phyloP scores from a whole-genome alignment of 1,284 basidiomycete genomes.

The Ustilago vetiveriae region DNA sequence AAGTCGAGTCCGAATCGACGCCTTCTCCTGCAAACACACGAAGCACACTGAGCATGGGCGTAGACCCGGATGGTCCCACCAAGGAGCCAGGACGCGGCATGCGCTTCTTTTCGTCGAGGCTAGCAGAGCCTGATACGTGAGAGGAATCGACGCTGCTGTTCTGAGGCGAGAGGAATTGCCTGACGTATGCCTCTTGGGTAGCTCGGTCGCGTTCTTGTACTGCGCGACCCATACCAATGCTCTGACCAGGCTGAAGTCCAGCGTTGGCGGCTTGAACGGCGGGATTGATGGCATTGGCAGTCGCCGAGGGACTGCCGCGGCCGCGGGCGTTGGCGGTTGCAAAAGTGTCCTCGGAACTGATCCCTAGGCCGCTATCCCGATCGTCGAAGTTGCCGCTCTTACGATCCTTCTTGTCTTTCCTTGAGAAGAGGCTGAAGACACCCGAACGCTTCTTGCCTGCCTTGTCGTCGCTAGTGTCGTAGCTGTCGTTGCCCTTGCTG shows the following conservation, averaged over 20 bases:
- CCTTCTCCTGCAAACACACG: constrained; percentile 89
- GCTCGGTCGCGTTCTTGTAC: constrained; percentile 59
- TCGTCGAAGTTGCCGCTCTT: constrained; percentile 56
- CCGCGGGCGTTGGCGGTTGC: constrained; percentile 6
- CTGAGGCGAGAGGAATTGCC: constrained; percentile 52
- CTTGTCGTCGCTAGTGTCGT: constrained; percentile 53
- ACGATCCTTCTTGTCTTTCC: constrained; percentile 63
- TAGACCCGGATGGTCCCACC: constrained; percentile 69
- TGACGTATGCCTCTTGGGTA: constrained; percentile 56
- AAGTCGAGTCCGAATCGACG: constrained; percentile 87
- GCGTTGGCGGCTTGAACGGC: constrained; percentile 38
- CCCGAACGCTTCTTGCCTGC: constrained; percentile 61
- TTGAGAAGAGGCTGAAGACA: constrained; percentile 61
- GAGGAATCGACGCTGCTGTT: constrained; percentile 27
- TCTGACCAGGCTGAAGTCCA: constrained; percentile 40
- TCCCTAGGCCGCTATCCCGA: constrained; percentile 44
- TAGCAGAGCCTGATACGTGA: constrained; percentile 5
- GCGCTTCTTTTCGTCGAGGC: constrained; percentile 17
- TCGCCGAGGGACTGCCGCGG: constrained; percentile 19
- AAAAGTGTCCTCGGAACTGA: constrained; percentile 50
- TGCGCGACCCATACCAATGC: constrained; percentile 48
- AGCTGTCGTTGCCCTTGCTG: constrained; percentile 44
- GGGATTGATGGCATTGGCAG: constrained; percentile 11
- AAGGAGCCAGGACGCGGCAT: constrained; percentile 59
- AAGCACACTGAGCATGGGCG: constrained; percentile 89